phyloP scores from a whole-genome alignment of 2,329 filamentous ascomycete genomes.

The Verticillium dahliae region DNA sequence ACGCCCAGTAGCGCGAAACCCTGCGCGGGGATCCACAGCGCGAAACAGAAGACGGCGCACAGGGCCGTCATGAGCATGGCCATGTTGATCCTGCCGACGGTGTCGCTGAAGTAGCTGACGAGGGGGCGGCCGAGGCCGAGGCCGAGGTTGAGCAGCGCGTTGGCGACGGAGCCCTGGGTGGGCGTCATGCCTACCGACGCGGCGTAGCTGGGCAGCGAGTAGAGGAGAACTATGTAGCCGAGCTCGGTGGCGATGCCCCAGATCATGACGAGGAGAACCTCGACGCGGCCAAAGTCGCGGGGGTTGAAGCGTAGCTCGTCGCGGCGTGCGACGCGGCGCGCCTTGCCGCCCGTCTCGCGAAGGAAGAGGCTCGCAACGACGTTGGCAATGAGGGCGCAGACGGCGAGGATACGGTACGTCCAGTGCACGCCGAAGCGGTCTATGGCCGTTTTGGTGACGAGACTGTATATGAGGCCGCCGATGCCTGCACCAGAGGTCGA shows the following conservation, averaged over 20 bases:
- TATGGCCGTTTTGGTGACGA: constrained; percentile 39
- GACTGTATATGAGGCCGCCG: constrained; percentile 17
- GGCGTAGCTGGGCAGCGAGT: constrained; percentile 58
- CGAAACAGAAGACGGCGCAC: constrained; percentile 50
- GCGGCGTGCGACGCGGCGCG: neutral
- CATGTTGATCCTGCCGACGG: constrained; percentile 56
- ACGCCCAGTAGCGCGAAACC: constrained; percentile 51
- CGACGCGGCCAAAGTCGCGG: constrained; percentile 26
- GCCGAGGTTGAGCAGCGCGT: constrained; percentile 56
- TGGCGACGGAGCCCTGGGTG: constrained; percentile 54
- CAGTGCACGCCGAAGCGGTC: constrained; percentile 43
- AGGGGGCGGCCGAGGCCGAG: constrained; percentile 52
- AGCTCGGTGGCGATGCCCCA: constrained; percentile 58
- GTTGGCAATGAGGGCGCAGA: constrained; percentile 48
- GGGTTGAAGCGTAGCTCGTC: constrained; percentile 8
- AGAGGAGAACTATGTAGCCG: constrained; percentile 59
- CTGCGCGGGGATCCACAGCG: constrained; percentile 55
- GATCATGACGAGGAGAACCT: constrained; percentile 50
- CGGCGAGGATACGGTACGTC: constrained; percentile 43
- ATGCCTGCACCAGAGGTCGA: constrained; percentile 44
- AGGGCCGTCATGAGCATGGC: constrained; percentile 47
- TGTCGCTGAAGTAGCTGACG: constrained; percentile 57
- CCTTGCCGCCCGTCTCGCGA: constrained; percentile 1
- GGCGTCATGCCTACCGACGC: constrained; percentile 49
- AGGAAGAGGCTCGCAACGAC: constrained; percentile 44